phyloP scores from a whole-genome alignment of 306 rosid genomes.

The Pyrus pyrifolia region DNA sequence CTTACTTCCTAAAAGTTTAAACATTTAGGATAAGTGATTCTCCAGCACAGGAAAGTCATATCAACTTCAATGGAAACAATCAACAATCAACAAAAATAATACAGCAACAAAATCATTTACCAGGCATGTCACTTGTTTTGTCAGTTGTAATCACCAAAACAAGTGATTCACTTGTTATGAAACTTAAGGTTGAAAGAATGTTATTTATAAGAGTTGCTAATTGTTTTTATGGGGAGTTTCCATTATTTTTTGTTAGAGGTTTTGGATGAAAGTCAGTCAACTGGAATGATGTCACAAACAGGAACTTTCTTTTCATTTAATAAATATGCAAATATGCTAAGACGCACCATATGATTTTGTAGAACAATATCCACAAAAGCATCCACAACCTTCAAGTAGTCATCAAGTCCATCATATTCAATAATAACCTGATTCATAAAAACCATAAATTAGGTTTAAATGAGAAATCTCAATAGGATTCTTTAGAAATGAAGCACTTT shows the following conservation, averaged over 20 bases:
- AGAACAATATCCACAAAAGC: constrained; percentile 79
- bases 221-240: background rate
- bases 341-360: constrained; percentile 71
- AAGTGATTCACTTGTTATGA: background rate
- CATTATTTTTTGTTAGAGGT: background rate
- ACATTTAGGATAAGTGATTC: background rate
- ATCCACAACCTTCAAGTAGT: constrained; percentile 84
- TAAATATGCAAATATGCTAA: constrained; percentile 1
- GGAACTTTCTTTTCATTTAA: background rate
- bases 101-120: background rate
- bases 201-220: background rate
- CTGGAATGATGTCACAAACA: background rate
- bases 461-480: background rate
- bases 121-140: background rate
- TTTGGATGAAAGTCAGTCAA: background rate
- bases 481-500: background rate
- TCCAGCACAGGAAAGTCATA: background rate
- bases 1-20: background rate
- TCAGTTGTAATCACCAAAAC: background rate
- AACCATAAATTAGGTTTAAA: background rate
- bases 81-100: background rate
- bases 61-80: background rate
- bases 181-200: background rate
- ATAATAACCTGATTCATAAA: constrained; percentile 49
- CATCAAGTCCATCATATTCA: constrained; percentile 55